Evolutionary conservation across 768 basidiomycete genomes (phyloP), one percentile per base, ranked within the genome.

Genomic region (Tremella mesenterica): DNA sequence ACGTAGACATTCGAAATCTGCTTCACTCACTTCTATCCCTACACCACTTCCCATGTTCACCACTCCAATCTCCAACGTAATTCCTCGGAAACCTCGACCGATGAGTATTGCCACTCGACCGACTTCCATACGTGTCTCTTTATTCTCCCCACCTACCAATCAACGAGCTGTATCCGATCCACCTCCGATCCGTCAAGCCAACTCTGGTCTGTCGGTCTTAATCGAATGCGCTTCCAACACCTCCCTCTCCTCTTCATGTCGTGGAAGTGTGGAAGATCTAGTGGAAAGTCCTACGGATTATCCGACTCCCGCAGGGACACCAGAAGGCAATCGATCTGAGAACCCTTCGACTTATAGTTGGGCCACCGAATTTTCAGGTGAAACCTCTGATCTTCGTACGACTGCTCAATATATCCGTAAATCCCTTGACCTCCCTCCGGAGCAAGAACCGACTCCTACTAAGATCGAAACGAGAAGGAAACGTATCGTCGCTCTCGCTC

Each of bases 311-410:
- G 21, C 49, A 6, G 34, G 21, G 7, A 45, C 44, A 3, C 29
- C 52, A 2, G 34, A 45, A 25, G 38, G 38, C 14, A 41, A 13
- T 34, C 53, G 14, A 36, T 50, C 44, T 50, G 23, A 16, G 33
- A 48, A 48, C 47, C 25, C 47, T 31, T 67, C 65, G 14, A 64
- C 65, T 13, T 67, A 67, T 45, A 64, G 63, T 2, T 67, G 65
- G 65, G 65, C 65, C 18, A 56, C 57, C 10, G 54, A 50, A 4
- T 67, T 67, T 50, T 67, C 65, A 4, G 65, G 65, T 30, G 65
- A 67, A 47, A 67, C 65, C 6, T 44, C 31, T 18, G 65, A 67
- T 34, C 48, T 67, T 10, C 56, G 65, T 8, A 52, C 56, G 2
- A 59, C 65, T 2, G 63, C 65, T 1, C 63, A 62, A 16, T 67